These are phyloP conservation scores for Cylindrotheca fusiformis DNA, from an alignment of 108 stramenopile genomes.

Conservation along the genomic window DNA sequence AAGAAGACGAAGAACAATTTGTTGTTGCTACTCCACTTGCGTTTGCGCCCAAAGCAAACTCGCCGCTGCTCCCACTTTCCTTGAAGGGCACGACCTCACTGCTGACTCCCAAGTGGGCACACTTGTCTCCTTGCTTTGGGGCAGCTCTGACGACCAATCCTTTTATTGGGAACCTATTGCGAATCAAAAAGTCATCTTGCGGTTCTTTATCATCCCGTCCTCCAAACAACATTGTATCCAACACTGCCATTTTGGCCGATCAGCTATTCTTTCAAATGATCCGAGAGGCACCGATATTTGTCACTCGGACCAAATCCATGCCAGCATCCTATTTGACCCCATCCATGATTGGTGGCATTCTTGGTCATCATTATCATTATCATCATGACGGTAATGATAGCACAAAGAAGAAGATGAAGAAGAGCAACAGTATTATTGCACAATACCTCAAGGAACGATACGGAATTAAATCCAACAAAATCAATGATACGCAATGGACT, in stretches of 20 bases:
- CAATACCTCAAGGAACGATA: constrained; percentile 2
- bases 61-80: neutral
- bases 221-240: neutral
- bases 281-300: constrained; percentile 27
- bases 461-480: constrained; percentile 38
- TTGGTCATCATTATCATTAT: too few relatives aligned
- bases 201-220: neutral
- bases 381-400: too few relatives aligned
- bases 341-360: constrained; percentile 16
- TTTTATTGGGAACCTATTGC: constrained; percentile 26
- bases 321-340: constrained; percentile 33
- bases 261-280: constrained; percentile 30
- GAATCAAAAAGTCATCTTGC: constrained; percentile 11
- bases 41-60: neutral
- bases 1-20: neutral
- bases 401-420: neutral
- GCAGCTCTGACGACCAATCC: constrained; percentile 30
- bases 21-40: neutral
- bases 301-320: constrained; percentile 26
- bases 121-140: constrained; percentile 34
- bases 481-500: constrained; percentile 29
- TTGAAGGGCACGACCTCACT: constrained; percentile 19
- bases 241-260: constrained; percentile 15
- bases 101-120: constrained; percentile 4
- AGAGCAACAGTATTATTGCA: neutral